phyloP scores from a whole-genome alignment of 225 moss, liverwort and hornwort species.

The Pseudoscleropodium purum region DNA sequence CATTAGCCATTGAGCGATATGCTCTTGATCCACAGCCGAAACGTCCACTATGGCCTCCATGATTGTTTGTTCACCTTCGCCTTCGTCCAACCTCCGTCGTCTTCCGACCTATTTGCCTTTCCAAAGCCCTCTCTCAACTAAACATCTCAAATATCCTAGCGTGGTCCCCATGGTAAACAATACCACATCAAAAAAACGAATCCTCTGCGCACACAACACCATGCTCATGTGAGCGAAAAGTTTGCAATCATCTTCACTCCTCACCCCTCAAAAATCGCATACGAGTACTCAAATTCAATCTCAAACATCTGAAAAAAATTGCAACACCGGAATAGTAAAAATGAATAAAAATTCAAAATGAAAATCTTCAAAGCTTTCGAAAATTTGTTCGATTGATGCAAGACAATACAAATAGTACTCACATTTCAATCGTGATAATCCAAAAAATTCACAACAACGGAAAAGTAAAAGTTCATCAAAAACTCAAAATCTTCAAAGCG shows the following conservation, averaged over 20 bases:
- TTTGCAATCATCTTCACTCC: not conserved
- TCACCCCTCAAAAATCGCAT: not conserved
- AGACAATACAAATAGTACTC: not conserved
- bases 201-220: conserved; percentile 2
- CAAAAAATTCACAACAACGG: not conserved
- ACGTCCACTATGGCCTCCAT: conserved; percentile 73
- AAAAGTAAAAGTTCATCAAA: not conserved
- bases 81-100: not conserved
- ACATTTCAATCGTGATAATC: not conserved
- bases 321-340: not conserved
- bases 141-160: not conserved
- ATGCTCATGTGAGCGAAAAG: not conserved
- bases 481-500: not conserved
- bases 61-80: not conserved
- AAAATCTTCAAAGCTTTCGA: not conserved
- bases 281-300: not conserved
- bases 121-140: not conserved
- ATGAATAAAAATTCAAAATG: not conserved
- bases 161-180: not conserved
- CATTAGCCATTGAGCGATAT: conserved; percentile 84
- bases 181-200: not conserved
- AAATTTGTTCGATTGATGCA: not conserved
- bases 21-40: conserved; percentile 50
- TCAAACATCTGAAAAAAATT: not conserved
- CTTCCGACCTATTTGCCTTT: not conserved